Base-by-base conservation (phyloP, 441 rosid genomes). In the Corymbia citriodora region DNA sequence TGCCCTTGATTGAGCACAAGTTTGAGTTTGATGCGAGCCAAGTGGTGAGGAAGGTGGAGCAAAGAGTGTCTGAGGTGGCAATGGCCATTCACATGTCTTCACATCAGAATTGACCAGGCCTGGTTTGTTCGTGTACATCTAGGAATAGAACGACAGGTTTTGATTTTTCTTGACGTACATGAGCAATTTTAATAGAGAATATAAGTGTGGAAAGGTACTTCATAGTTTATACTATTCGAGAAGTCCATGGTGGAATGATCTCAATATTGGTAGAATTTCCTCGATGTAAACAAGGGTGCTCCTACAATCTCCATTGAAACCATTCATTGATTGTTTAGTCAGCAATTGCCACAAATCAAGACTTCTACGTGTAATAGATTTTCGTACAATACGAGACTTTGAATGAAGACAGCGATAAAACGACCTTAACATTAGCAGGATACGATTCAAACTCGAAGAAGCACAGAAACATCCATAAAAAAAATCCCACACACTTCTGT, bases 1-100 rank as follows among this genome's bases (percentile, higher is more conserved):
- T 33, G 54, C 91, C 91, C 5, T 65, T 90, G 70, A 88, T 68
- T 27, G 81, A 90, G 55, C 91, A 90, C 90, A 18, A 53, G 25
- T 61, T 88, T 52, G 55, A 53, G 31, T 61, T 88, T 15, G 49
- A 29, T 40, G 48, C 72, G 88, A 54, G 16, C 17, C n/a, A 79
- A 79, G 40, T 27, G 25, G 89, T 68, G 89, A 90, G 49, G 79
- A 55, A 68, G 25, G 87, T 55, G 31, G 90, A 90, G 59, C 68
- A 83, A 25, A 63, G 85, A 2, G 85, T 88, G 8, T 18, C 91
- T 14, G 87, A 90, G 70, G 48, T 90, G 14, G 83, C 91, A 9
- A 36, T 53, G 83, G 74, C 85, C 10, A 88, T 90, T 88, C 90
- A 27, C 53, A 72, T 23, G 50, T 88, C 91, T 31, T 52, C 83